Evolutionary conservation across 805 yeast species (phyloP).

Genomic region (Saccharomycopsis fibuligera): DNA sequence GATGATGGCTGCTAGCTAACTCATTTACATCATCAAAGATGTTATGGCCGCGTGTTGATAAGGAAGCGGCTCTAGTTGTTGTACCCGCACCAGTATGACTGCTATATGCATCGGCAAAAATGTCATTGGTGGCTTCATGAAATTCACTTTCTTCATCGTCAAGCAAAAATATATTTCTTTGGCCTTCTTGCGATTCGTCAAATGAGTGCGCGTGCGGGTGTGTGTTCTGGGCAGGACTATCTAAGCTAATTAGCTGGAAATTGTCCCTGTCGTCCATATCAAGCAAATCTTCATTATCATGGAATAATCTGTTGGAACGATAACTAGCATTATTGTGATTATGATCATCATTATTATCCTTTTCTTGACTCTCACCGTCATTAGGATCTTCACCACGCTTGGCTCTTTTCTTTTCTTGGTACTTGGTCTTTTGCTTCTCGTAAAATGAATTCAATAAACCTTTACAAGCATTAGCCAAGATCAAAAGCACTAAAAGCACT

Average conservation of each 20-base stretch:
- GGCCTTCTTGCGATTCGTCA: too few relatives aligned
- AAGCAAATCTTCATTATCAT: neutral
- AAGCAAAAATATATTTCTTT: neutral
- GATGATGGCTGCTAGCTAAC: too few relatives aligned
- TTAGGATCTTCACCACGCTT: neutral
- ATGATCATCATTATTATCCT: neutral
- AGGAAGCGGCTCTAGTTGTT: too few relatives aligned
- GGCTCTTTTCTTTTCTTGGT: constrained; percentile 8
- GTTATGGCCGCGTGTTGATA: too few relatives aligned
- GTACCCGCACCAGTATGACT: too few relatives aligned
- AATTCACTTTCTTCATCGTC: neutral
- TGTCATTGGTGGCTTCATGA: neutral
- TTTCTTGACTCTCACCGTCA: neutral
- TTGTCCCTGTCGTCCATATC: constrained; percentile 1
- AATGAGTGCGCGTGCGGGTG: constrained; percentile 1
- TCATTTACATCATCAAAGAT: too few relatives aligned
- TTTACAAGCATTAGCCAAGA: constrained; percentile 21
- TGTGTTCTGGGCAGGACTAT: constrained; percentile 8
- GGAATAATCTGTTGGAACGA: neutral
- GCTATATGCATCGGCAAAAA: constrained; percentile 4
- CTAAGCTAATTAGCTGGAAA: constrained; percentile 16
- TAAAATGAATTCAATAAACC: constrained; percentile 12
- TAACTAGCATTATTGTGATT: neutral
- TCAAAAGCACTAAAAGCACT: constrained; percentile 24
- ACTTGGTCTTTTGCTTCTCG: constrained; percentile 7